A percentile compares a stretch with the other conserved stretches of the same genome.
These are phyloP conservation scores for Tetragonia tetragonoides DNA, from an alignment of 148 eudicot species.

Conservation along the genomic window DNA sequence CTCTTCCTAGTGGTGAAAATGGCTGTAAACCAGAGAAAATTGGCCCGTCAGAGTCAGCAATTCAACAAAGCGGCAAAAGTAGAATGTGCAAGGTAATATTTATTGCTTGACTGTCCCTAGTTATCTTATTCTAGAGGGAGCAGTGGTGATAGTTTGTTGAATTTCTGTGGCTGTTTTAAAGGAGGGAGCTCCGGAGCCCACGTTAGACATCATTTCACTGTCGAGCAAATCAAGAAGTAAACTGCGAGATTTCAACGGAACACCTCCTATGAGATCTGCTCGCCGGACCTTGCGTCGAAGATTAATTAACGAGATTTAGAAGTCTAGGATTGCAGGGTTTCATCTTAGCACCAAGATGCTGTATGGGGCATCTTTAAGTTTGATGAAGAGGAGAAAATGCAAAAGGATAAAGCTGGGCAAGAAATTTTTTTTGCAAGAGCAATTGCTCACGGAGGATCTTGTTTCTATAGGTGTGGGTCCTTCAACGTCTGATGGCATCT, in stretches of 20 bases:
- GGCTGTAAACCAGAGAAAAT: constrained; percentile 12
- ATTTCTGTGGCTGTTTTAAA: constrained; percentile 9
- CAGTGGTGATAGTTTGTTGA: constrained; percentile 8
- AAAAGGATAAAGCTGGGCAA: constrained; percentile 32
- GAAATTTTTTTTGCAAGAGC: constrained; percentile 21
- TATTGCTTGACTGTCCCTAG: neutral
- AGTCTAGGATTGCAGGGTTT: constrained; percentile 28
- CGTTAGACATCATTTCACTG: neutral
- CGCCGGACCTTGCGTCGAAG: constrained; percentile 18
- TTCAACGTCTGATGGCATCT: constrained; percentile 7
- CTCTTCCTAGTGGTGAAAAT: constrained; percentile 8
- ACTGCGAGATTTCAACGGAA: neutral
- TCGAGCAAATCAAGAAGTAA: constrained; percentile 16
- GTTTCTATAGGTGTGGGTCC: constrained; percentile 25
- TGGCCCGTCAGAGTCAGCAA: constrained; percentile 14
- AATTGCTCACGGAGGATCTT: constrained; percentile 21
- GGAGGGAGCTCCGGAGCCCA: constrained; percentile 4
- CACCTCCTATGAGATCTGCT: constrained; percentile 9
- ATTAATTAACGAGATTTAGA: constrained; percentile 35
- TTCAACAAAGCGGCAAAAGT: constrained; percentile 9
- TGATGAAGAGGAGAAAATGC: constrained; percentile 47
- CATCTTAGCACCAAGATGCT: constrained; percentile 60
- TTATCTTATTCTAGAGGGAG: neutral
- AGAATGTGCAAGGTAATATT: constrained; percentile 13
- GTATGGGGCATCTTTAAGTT: constrained; percentile 37